Conservation (phyloP, 805 yeast species). For the Ogataea salicorniae region DNA sequence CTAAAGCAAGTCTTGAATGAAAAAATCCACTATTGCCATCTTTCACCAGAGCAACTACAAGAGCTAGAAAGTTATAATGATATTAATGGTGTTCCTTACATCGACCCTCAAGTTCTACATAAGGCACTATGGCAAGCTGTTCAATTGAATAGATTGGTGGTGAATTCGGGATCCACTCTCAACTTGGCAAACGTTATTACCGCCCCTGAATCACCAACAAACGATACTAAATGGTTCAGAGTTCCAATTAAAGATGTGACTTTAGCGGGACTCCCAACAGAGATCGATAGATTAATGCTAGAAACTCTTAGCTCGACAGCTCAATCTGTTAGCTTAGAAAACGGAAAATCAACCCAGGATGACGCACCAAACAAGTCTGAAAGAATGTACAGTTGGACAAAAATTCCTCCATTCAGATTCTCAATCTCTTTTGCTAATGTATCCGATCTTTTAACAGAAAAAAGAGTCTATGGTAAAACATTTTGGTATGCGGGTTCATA, state of each 20-base stretch:
- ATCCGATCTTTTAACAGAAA: constrained; percentile 38
- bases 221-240: constrained; percentile 32
- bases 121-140: constrained; percentile 48
- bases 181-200: constrained; percentile 27
- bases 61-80: constrained; percentile 37
- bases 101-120: constrained; percentile 35
- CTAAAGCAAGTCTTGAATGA: constrained; percentile 34
- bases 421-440: constrained; percentile 48
- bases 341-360: constrained; percentile 25
- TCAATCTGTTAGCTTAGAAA: constrained; percentile 9
- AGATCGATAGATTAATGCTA: constrained; percentile 25
- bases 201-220: constrained; percentile 26
- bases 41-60: constrained; percentile 43
- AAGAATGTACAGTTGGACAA: constrained; percentile 32
- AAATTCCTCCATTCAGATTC: constrained; percentile 50
- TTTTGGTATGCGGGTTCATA: constrained; percentile 60
- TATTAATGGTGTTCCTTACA: constrained; percentile 32
- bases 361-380: constrained; percentile 10
- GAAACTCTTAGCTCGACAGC: constrained; percentile 19
- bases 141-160: constrained; percentile 36
- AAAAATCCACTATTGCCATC: constrained; percentile 42
- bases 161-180: constrained; percentile 24
- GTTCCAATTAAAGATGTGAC: constrained; percentile 46
- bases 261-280: constrained; percentile 38
- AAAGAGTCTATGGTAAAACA: constrained; percentile 45